Percentiles rank a stretch among this genome's conserved stretches.
Conservation (phyloP, 345 rosid genomes). For the Pelargonium nanum region DNA sequence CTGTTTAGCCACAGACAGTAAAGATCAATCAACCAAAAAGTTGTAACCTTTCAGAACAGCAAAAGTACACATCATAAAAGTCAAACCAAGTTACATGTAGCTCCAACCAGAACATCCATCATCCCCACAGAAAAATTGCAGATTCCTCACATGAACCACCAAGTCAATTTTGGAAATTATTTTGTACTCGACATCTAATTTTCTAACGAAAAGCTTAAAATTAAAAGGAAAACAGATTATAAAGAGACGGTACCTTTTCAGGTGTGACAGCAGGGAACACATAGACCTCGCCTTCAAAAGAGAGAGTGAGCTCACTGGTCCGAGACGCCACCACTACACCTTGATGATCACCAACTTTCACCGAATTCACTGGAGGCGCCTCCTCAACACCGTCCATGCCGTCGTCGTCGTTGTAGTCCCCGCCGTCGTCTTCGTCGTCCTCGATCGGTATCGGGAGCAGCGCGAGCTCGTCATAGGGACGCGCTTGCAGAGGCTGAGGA, state of each 20-base stretch:
- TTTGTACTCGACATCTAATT: not conserved
- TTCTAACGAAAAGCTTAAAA: not conserved
- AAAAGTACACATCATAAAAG: not conserved
- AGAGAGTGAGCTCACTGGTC: slow-evolving; percentile 60
- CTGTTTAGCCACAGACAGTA: not conserved
- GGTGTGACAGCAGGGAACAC: slow-evolving; percentile 62
- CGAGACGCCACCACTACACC: slow-evolving; percentile 33
- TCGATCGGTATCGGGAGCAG: slow-evolving; percentile 29
- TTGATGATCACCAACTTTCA: slow-evolving; percentile 30
- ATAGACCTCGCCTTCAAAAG: slow-evolving; percentile 67
- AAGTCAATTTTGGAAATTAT: not conserved
- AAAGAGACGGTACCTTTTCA: slow-evolving; percentile 30
- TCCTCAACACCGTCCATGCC: slow-evolving; percentile 37
- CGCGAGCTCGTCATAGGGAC: slow-evolving; percentile 33
- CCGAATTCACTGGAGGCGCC: slow-evolving; percentile 23
- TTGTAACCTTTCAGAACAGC: not conserved
- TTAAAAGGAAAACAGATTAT: not conserved
- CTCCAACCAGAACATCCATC: too few species aligned
- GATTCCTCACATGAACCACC: not conserved
- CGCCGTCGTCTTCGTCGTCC: slow-evolving; percentile 44
- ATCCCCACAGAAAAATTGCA: not conserved
- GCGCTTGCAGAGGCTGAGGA: slow-evolving; percentile 42
- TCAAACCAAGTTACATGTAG: not conserved
- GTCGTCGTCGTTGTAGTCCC: slow-evolving; percentile 13
- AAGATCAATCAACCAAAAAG: not conserved